A percentile compares a stretch with the other conserved stretches of the same genome.
phyloP scores from a whole-genome alignment of 2,329 filamentous ascomycete species.

The Ceratocystis lukuohia region DNA sequence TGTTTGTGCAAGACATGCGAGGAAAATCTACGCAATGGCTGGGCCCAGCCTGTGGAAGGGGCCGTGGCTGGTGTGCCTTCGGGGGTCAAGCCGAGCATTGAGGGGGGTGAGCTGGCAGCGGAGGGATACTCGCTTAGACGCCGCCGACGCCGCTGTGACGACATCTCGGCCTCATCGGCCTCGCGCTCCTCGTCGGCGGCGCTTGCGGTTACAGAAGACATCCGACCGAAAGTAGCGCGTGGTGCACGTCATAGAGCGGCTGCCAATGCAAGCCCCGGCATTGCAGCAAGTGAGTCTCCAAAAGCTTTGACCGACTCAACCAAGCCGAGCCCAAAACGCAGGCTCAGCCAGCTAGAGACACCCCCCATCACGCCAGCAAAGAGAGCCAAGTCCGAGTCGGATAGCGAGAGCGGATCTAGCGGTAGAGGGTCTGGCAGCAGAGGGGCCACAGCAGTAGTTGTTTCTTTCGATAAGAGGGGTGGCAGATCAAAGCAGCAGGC shows the following conservation, averaged over 20 bases:
- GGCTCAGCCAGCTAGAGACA: slow-evolving; percentile 4
- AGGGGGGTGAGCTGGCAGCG: slow-evolving; percentile 31
- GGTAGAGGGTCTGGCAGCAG: background rate
- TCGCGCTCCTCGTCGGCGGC: slow-evolving; percentile 42
- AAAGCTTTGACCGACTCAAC: background rate
- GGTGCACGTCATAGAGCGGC: background rate
- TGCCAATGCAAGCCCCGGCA: background rate
- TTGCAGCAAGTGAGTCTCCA: background rate
- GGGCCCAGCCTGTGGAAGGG: slow-evolving; percentile 46
- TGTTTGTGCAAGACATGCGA: slow-evolving; percentile 88
- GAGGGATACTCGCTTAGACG: slow-evolving; percentile 45
- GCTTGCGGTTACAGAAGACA: slow-evolving; percentile 34
- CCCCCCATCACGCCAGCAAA: slow-evolving; percentile 14
- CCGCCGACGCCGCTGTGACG: slow-evolving; percentile 36
- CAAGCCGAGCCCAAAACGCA: slow-evolving; percentile 17
- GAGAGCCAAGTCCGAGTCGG: slow-evolving; percentile 15
- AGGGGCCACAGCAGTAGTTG: background rate
- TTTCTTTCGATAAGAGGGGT: background rate
- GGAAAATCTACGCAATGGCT: slow-evolving; percentile 60
- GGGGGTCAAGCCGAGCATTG: slow-evolving; percentile 37
- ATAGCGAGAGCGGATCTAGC: slow-evolving; percentile 8
- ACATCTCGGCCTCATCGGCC: slow-evolving; percentile 28
- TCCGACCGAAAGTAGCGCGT: slow-evolving; percentile 36
- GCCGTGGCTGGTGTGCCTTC: slow-evolving; percentile 23
- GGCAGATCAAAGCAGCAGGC: background rate